Percentiles rank a stretch among this genome's conserved stretches.
Evolutionary conservation across 2,329 filamentous ascomycete genomes (phyloP).

Genomic region (Alternaria ventricosa): DNA sequence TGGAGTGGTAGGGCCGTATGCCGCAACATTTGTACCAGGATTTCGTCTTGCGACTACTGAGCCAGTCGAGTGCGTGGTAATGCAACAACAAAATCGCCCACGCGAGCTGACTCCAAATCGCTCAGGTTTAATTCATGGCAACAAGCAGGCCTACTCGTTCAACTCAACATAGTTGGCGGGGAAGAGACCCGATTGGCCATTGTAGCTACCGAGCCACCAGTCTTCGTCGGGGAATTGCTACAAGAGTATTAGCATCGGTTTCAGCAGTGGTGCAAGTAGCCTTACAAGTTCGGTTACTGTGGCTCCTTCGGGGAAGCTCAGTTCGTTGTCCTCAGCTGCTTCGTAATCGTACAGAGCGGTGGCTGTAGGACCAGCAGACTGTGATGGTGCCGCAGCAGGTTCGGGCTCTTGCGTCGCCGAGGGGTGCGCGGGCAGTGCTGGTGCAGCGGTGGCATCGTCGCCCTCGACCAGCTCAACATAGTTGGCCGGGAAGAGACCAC

Average conservation of each 20-base stretch:
- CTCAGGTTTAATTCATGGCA: neutral
- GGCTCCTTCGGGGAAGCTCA: slow-evolving; percentile 88
- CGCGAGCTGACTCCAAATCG: slow-evolving; percentile 1
- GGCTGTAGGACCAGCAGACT: slow-evolving; percentile 68
- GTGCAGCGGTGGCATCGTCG: slow-evolving; percentile 44
- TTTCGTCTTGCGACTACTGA: neutral
- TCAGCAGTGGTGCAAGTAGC: slow-evolving; percentile 20
- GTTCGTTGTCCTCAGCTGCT: slow-evolving; percentile 88
- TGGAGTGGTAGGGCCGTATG: neutral
- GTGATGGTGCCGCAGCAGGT: slow-evolving; percentile 39
- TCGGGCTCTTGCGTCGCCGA: slow-evolving; percentile 47
- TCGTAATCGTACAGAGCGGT: slow-evolving; percentile 95
- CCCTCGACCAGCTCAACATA: slow-evolving; percentile 86
- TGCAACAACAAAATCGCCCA: neutral
- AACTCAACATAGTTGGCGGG: slow-evolving; percentile 60
- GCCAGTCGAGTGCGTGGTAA: slow-evolving; percentile 1
- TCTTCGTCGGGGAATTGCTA: slow-evolving; percentile 97
- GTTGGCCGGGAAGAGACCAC: slow-evolving; percentile 93
- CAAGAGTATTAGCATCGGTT: slow-evolving; percentile 33
- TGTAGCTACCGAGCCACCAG: slow-evolving; percentile 94
- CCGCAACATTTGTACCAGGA: slow-evolving; percentile 3
- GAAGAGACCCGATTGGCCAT: slow-evolving; percentile 84
- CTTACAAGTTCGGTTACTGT: slow-evolving; percentile 79
- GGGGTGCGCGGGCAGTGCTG: slow-evolving; percentile 51
- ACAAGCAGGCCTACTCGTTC: slow-evolving; percentile 2